Evolutionary conservation across 192 early-diverging fungal genomes (phyloP).

Genomic region (Coemansia pectinata): DNA sequence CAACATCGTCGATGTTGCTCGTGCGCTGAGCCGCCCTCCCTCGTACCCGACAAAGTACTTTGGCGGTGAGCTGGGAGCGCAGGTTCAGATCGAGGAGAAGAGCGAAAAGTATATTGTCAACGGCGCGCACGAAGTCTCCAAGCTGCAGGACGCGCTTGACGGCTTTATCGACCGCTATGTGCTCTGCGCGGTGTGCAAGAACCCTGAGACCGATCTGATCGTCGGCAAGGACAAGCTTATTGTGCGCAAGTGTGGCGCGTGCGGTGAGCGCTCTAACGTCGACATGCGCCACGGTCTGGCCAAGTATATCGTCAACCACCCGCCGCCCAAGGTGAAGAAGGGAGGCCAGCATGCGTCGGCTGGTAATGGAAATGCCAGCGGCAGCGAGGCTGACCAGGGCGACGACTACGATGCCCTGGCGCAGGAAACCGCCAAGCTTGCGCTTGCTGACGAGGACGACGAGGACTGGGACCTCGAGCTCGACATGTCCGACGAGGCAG

Average conservation of each 20-base stretch:
- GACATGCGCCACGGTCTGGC: constrained; percentile 89
- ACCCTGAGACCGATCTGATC: constrained; percentile 94
- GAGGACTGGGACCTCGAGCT: constrained; percentile 75
- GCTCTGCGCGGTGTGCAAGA: constrained; percentile 86
- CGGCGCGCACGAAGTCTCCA: constrained; percentile 86
- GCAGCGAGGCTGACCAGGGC: constrained; percentile 46
- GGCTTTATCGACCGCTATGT: constrained; percentile 95
- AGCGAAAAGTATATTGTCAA: constrained; percentile 94
- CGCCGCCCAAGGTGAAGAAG: constrained; percentile 63
- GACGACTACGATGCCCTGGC: constrained; percentile 72
- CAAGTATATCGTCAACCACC: constrained; percentile 91
- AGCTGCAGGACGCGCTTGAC: constrained; percentile 82
- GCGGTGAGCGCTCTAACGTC: constrained; percentile 77
- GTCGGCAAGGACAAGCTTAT: constrained; percentile 66
- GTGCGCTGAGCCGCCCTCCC: constrained; percentile 83
- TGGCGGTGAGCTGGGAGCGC: constrained; percentile 95
- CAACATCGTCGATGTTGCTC: constrained; percentile 95
- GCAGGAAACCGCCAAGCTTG: constrained; percentile 67
- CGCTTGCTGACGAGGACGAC: constrained; percentile 56
- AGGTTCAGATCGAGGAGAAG: constrained; percentile 86
- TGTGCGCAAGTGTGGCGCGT: constrained; percentile 85
- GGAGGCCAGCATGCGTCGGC: constrained; percentile 58
- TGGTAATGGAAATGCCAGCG: constrained; percentile 46
- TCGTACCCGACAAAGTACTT: constrained; percentile 90
- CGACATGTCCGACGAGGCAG: constrained; percentile 79